Conservation (phyloP, 169 alveolate species). For the Fabrea salina region DNA sequence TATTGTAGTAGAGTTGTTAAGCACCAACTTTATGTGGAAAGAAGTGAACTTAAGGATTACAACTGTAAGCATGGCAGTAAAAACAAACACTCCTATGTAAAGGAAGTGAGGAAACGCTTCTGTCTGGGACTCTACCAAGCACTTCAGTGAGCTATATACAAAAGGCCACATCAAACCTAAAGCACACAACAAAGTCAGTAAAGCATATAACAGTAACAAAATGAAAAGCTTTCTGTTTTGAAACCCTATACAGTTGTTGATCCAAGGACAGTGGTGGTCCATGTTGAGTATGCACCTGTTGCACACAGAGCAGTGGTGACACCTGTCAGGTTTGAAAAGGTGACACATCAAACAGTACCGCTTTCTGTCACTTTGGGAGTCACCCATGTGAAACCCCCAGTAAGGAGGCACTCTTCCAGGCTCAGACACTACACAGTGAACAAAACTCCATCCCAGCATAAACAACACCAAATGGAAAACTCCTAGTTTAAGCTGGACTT, state of each 20-base stretch:
- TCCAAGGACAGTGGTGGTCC: slow-evolving; percentile 80
- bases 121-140: no score
- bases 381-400: slow-evolving; percentile 98
- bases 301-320: slow-evolving; percentile 97
- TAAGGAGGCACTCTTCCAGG: slow-evolving; percentile 95
- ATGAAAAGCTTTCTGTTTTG: slow-evolving; percentile 70
- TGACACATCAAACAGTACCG: slow-evolving; percentile 96
- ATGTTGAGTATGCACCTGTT: slow-evolving; percentile 78
- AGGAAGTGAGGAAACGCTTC: background rate
- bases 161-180: slow-evolving; percentile 96
- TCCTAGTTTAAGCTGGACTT: no score
- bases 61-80: background rate
- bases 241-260: slow-evolving; percentile 80
- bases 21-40: slow-evolving; percentile 11
- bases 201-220: slow-evolving; percentile 59
- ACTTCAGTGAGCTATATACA: no score
- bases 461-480: slow-evolving; percentile 5
- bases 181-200: slow-evolving; percentile 88
- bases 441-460: slow-evolving; percentile 55
- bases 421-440: slow-evolving; percentile 73
- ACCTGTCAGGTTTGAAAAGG: slow-evolving; percentile 98
- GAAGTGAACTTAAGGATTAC: background rate
- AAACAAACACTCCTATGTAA: slow-evolving; percentile 4
- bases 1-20: slow-evolving; percentile 17
- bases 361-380: slow-evolving; percentile 90